Conservation (phyloP, 768 basidiomycete genomes). For the Phaffia australis region DNA sequence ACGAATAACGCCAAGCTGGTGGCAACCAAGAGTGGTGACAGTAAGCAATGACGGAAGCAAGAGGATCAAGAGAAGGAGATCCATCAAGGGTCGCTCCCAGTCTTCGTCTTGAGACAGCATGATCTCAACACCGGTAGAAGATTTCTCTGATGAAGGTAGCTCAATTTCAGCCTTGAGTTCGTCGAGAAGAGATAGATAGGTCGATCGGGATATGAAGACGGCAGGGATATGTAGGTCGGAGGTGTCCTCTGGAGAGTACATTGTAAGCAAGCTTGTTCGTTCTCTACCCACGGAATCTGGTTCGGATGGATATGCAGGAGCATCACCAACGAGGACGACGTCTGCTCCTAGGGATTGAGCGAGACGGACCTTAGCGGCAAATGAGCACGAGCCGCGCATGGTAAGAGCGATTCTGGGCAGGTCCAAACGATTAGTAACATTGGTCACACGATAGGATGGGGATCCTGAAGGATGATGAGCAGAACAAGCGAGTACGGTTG, state of each 20-base stretch:
- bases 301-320: conserved; percentile 45
- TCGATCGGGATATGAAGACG: conserved; percentile 75
- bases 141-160: conserved; percentile 48
- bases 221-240: conserved; percentile 73
- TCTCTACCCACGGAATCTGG: conserved; percentile 32
- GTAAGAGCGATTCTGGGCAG: conserved; percentile 66
- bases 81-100: conserved; percentile 58
- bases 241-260: conserved; percentile 82
- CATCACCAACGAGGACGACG: conserved; percentile 86
- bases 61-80: conserved; percentile 55
- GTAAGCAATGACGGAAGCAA: conserved; percentile 83
- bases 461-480: neutral
- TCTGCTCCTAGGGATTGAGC: conserved; percentile 59
- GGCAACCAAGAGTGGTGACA: conserved; percentile 75
- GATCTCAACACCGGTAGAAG: conserved; percentile 26
- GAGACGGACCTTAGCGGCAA: conserved; percentile 72
- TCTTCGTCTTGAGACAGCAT: conserved; percentile 39
- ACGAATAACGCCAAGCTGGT: conserved; percentile 53
- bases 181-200: conserved; percentile 59
- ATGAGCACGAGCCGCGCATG: conserved; percentile 79
- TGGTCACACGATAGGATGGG: neutral
- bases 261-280: conserved; percentile 67
- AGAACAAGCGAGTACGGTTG: conserved; percentile 8
- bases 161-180: conserved; percentile 65
- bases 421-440: neutral